Evolutionary conservation across 2,329 filamentous ascomycete genomes (phyloP).

Genomic region (Microsporum audouinii): DNA sequence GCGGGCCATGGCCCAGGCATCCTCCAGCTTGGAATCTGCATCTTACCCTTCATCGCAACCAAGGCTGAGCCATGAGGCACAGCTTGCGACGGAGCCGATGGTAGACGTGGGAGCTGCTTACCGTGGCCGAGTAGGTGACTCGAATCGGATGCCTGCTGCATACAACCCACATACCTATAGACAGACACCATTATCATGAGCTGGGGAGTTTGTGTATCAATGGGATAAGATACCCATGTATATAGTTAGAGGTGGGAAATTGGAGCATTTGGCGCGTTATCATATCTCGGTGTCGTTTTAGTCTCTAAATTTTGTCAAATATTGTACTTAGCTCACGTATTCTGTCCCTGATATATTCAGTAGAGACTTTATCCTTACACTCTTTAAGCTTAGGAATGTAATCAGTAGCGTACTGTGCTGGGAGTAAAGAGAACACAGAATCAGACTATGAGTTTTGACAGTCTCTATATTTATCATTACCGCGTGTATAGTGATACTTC

Average conservation of each 20-base stretch:
- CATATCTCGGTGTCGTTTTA: too few species aligned
- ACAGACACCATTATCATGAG: not conserved
- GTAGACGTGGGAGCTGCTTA: slow-evolving; percentile 23
- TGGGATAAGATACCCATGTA: not conserved
- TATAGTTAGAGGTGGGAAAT: not conserved
- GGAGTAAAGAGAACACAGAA: too few species aligned
- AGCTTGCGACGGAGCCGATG: slow-evolving; percentile 28
- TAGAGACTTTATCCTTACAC: too few species aligned
- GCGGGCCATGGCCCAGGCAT: slow-evolving; percentile 17
- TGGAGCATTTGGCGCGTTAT: too few species aligned
- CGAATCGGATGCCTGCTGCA: not conserved
- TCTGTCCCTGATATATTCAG: too few species aligned
- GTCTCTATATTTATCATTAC: too few species aligned
- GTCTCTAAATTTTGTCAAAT: too few species aligned
- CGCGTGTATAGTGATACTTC: too few species aligned
- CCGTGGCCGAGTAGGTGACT: slow-evolving; percentile 9
- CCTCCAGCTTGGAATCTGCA: not conserved
- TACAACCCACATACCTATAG: not conserved
- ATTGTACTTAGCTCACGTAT: too few species aligned
- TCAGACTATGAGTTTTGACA: too few species aligned
- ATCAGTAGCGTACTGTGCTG: too few species aligned
- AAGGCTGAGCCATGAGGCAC: slow-evolving; percentile 25
- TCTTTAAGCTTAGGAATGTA: too few species aligned
- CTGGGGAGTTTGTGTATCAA: not conserved
- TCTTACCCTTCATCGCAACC: slow-evolving; percentile 4